Evolutionary conservation across 108 stramenopile species (phyloP).

Genomic region (Nannochloropsis granulata): DNA sequence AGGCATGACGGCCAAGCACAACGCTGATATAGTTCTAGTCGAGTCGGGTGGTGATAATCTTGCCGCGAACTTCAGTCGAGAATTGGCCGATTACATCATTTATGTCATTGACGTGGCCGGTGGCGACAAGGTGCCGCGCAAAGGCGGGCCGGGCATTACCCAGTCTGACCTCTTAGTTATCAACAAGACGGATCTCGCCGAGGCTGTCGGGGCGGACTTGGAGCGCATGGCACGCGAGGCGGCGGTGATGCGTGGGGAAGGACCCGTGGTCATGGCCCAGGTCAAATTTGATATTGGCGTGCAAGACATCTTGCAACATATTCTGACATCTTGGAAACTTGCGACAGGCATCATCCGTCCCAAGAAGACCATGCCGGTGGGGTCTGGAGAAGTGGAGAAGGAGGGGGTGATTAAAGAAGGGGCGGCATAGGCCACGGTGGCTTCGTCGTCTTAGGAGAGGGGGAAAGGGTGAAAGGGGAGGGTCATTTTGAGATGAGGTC

Average conservation of each 20-base stretch:
- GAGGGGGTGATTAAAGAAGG: too few relatives aligned
- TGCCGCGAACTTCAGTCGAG: conserved; percentile 80
- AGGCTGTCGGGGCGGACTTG: conserved; percentile 82
- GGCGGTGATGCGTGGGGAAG: conserved; percentile 63
- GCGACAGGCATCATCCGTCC: background rate
- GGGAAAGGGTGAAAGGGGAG: too few relatives aligned
- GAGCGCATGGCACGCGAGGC: conserved; percentile 86
- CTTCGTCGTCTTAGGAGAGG: too few relatives aligned
- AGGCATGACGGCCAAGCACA: conserved; percentile 54
- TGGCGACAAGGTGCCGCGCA: conserved; percentile 94
- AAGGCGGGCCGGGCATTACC: conserved; percentile 94
- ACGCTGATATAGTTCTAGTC: conserved; percentile 56
- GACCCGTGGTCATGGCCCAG: conserved; percentile 81
- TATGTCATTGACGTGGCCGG: conserved; percentile 99
- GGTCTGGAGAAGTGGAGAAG: too few relatives aligned
- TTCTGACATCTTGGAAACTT: background rate
- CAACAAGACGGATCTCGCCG: conserved; percentile 94
- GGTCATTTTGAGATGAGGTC: too few relatives aligned
- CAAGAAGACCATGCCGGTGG: background rate
- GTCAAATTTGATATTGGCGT: conserved; percentile 57
- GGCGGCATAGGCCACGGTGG: too few relatives aligned
- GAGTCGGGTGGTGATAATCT: conserved; percentile 97
- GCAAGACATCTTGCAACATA: conserved; percentile 18
- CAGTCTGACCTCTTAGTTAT: conserved; percentile 85
- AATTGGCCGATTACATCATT: conserved; percentile 88